These are phyloP conservation scores for Cicer arietinum DNA, from an alignment of 306 rosid genomes.

Conservation along the genomic window DNA sequence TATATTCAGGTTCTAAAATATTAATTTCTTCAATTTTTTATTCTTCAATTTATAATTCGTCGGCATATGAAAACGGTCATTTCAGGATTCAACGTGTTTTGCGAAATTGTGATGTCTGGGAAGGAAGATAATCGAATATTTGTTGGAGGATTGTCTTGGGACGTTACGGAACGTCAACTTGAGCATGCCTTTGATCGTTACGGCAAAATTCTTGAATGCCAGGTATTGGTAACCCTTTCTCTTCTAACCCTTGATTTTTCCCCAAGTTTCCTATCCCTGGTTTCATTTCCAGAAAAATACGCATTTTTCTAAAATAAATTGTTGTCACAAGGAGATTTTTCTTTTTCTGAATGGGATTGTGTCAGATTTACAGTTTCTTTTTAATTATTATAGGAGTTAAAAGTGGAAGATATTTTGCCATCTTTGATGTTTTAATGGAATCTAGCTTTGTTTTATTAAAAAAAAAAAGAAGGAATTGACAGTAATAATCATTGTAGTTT, in stretches of 20 bases:
- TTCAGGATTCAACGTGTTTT: slow-evolving; percentile 22
- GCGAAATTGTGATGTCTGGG: slow-evolving; percentile 64
- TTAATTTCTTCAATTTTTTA: not conserved
- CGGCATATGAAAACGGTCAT: slow-evolving; percentile 24
- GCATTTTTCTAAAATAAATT: not conserved
- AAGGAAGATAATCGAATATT: slow-evolving; percentile 88
- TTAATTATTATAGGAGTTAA: not conserved
- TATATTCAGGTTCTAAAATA: not conserved
- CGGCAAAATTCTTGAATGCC: slow-evolving; percentile 82
- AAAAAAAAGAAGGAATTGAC: not conserved
- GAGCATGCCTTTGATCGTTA: slow-evolving; percentile 79
- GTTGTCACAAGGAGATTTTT: not conserved
- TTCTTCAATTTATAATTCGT: not conserved
- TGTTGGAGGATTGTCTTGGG: slow-evolving; percentile 92
- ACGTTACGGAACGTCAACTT: slow-evolving; percentile 89
- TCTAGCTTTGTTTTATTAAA: not conserved
- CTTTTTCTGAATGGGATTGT: not conserved
- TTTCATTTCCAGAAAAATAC: slow-evolving; percentile 36
- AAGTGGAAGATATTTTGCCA: not conserved
- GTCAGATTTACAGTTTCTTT: slow-evolving; percentile 1
- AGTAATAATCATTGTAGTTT: not conserved
- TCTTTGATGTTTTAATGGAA: slow-evolving; percentile 8
- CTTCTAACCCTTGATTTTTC: not conserved
- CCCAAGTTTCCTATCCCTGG: not conserved
- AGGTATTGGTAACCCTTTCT: slow-evolving; percentile 51